A percentile compares a stretch with the other conserved stretches of the same genome.
Conservation (phyloP, 768 basidiomycete genomes). For the Daedaleopsis sinensis region DNA sequence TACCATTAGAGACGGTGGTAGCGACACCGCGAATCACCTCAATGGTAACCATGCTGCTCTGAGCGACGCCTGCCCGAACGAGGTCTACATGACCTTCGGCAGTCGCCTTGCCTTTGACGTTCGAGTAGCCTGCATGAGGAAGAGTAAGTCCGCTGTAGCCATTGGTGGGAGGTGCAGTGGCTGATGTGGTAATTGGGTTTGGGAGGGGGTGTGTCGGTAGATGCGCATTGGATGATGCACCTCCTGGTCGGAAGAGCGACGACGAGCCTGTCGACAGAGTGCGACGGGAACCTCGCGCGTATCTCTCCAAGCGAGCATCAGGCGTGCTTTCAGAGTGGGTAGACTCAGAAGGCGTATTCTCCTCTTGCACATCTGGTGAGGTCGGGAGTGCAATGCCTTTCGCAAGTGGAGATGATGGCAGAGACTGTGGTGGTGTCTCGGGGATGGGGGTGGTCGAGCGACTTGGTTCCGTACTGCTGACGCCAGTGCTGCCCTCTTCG, state of each 20-base stretch:
- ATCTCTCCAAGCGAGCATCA: slow-evolving; percentile 27
- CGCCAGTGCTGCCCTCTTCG: slow-evolving; percentile 27
- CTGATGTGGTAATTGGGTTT: slow-evolving; percentile 31
- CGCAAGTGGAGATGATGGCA: slow-evolving; percentile 15
- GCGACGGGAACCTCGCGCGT: slow-evolving; percentile 24
- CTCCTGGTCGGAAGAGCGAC: slow-evolving; percentile 19
- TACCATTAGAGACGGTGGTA: slow-evolving; percentile 6
- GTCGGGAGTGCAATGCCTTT: slow-evolving; percentile 6
- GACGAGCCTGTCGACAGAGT: slow-evolving; percentile 18
- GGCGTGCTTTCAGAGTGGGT: slow-evolving; percentile 24
- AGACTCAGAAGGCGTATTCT: slow-evolving; percentile 16
- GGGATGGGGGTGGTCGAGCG: slow-evolving; percentile 26
- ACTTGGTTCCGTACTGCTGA: slow-evolving; percentile 28
- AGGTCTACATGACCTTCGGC: slow-evolving; percentile 66
- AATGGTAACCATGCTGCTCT: slow-evolving; percentile 88
- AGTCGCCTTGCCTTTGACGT: slow-evolving; percentile 38
- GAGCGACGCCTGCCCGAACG: slow-evolving; percentile 75
- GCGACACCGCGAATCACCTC: slow-evolving; percentile 66
- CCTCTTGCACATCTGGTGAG: slow-evolving; percentile 3
- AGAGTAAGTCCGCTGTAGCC: slow-evolving; percentile 48
- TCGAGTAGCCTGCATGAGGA: slow-evolving; percentile 47
- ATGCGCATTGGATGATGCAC: slow-evolving; percentile 14
- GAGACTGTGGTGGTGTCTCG: slow-evolving; percentile 18
- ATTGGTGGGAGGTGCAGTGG: slow-evolving; percentile 15
- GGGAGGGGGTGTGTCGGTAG: slow-evolving; percentile 34